Conservation (phyloP, 2,329 filamentous ascomycete genomes). For the Cladophialophora carrionii region DNA sequence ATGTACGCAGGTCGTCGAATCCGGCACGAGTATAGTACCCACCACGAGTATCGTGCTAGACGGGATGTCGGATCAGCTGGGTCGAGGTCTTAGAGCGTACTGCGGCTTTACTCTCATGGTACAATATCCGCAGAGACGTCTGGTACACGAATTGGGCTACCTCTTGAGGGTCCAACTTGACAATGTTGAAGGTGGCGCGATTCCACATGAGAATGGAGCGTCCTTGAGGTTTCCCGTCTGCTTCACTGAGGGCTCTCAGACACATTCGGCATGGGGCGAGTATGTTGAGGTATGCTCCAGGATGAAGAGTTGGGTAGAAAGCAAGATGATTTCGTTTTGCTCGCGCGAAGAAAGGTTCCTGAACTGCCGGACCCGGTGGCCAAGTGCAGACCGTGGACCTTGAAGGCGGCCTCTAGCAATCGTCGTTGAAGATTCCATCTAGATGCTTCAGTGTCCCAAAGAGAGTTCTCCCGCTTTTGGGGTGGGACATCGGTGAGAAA, state of each 20-base stretch:
- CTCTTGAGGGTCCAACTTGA: slow-evolving; percentile 2
- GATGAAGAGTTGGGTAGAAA: background rate
- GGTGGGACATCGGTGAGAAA: background rate
- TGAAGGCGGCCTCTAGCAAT: background rate
- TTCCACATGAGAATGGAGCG: slow-evolving; percentile 5
- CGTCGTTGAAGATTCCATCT: background rate
- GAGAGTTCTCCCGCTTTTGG: background rate
- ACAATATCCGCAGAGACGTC: slow-evolving; percentile 55
- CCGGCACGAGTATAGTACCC: background rate
- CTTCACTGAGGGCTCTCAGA: background rate
- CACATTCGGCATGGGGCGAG: slow-evolving; percentile 10
- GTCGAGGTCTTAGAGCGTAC: slow-evolving; percentile 8
- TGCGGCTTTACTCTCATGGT: slow-evolving; percentile 43
- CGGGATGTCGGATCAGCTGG: background rate
- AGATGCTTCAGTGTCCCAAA: background rate
- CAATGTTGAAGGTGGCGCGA: background rate
- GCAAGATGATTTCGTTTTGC: background rate
- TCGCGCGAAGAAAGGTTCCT: background rate
- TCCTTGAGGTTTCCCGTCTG: background rate
- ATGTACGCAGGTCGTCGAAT: background rate
- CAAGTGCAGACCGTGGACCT: background rate
- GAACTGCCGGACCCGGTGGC: background rate
- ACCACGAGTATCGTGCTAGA: background rate
- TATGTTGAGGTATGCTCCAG: slow-evolving; percentile 48
- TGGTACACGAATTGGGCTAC: slow-evolving; percentile 43